Conservation (phyloP, 352 stramenopile genomes). For the Phytophthora ramorum region DNA sequence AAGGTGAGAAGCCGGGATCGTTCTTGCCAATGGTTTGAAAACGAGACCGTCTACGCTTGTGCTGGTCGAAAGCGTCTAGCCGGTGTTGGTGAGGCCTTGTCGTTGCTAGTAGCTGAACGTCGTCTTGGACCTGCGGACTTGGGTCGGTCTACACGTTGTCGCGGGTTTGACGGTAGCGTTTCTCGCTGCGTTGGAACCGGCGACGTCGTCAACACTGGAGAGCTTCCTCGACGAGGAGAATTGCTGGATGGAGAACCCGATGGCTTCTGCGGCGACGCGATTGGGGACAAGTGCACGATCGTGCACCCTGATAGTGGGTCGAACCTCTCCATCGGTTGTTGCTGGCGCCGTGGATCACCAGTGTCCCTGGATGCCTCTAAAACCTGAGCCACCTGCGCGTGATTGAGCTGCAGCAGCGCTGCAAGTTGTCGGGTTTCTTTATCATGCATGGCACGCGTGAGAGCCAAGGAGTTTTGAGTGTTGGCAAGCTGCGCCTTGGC, state of each 20-base stretch:
- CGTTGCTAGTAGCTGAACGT: neutral
- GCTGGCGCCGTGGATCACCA: neutral
- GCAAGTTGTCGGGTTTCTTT: conserved; percentile 74
- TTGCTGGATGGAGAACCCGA: conserved; percentile 9
- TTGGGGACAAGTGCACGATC: conserved; percentile 29
- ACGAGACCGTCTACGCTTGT: neutral
- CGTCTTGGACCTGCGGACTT: conserved; percentile 21
- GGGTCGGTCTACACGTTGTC: conserved; percentile 18
- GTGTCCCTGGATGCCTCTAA: conserved; percentile 29
- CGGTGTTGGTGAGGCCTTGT: conserved; percentile 1
- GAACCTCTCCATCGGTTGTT: conserved; percentile 40
- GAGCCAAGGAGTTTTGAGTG: conserved; percentile 41
- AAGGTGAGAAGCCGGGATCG: conserved; percentile 7
- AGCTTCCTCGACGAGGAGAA: conserved; percentile 24
- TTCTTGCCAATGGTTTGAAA: conserved; percentile 33
- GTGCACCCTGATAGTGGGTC: conserved; percentile 53
- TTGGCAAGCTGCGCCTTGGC: conserved; percentile 43
- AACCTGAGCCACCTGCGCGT: conserved; percentile 49
- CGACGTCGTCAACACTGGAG: conserved; percentile 8
- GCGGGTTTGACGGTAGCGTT: neutral
- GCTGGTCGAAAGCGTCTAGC: conserved; percentile 2
- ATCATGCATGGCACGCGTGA: conserved; percentile 74
- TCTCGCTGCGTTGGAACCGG: conserved; percentile 1
- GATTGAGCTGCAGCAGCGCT: conserved; percentile 45
- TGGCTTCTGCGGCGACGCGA: conserved; percentile 30